phyloP scores from a whole-genome alignment of 176 grass and related monocot genomes.

The Hsuehochloa calcarea region DNA sequence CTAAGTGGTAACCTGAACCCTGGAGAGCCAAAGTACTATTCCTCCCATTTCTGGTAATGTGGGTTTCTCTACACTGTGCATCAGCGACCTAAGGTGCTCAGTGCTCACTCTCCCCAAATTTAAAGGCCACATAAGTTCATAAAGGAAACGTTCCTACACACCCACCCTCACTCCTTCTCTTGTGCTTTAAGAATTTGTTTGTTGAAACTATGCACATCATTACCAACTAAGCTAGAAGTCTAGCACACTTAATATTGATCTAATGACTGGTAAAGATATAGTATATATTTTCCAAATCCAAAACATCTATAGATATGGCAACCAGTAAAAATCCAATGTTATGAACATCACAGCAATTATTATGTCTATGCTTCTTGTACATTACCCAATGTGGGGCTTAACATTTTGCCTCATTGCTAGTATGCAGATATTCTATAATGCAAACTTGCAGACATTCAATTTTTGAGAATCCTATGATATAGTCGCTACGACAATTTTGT shows the following conservation, averaged over 20 bases:
- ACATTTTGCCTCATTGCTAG: not conserved
- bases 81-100: not conserved
- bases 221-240: slow-evolving; percentile 10
- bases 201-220: not conserved
- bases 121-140: not conserved
- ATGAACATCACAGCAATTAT: not conserved
- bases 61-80: not conserved
- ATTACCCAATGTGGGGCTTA: not conserved
- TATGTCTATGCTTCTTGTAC: not conserved
- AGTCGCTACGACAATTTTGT: not conserved
- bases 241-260: not conserved
- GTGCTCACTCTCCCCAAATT: not conserved
- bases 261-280: not conserved
- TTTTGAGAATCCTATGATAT: not conserved
- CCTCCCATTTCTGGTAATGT: slow-evolving; percentile 3
- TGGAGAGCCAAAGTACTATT: not conserved
- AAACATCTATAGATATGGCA: not conserved
- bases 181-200: not conserved
- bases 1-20: not conserved
- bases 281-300: not conserved
- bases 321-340: not conserved
- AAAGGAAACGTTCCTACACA: not conserved
- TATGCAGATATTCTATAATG: not conserved
- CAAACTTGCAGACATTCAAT: not conserved
- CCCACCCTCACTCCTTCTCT: not conserved